Conservation (phyloP, 805 yeast genomes). For the Metschnikowia anglica region DNA sequence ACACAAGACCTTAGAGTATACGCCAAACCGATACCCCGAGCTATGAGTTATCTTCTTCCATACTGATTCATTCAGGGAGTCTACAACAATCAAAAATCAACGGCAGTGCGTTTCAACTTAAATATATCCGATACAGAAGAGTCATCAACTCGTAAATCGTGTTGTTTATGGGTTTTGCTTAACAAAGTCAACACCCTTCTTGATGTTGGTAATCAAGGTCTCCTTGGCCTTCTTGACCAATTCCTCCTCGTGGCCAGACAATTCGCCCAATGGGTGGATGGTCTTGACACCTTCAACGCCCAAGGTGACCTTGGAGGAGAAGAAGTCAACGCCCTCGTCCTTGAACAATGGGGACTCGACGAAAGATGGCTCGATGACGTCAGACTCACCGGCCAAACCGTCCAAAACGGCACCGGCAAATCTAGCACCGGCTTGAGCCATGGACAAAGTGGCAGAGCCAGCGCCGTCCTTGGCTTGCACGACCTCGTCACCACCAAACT, state of each 20-base stretch:
- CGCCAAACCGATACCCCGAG: no score
- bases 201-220: conserved; percentile 85
- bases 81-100: background rate
- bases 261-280: conserved; percentile 73
- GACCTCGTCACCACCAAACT: conserved; percentile 95
- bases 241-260: conserved; percentile 78
- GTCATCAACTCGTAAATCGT: conserved; percentile 4
- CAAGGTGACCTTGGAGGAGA: conserved; percentile 90
- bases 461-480: conserved; percentile 92
- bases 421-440: conserved; percentile 90
- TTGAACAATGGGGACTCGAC: conserved; percentile 82
- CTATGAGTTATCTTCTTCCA: no score
- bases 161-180: conserved; percentile 57
- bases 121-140: background rate
- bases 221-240: conserved; percentile 81
- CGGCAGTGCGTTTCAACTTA: background rate
- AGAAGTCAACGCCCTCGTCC: conserved; percentile 91
- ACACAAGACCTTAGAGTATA: no score
- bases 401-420: conserved; percentile 64
- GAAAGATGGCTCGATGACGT: conserved; percentile 65
- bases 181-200: conserved; percentile 90
- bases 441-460: conserved; percentile 89
- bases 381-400: conserved; percentile 63
- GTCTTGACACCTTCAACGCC: conserved; percentile 88
- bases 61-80: no score